phyloP scores from a whole-genome alignment of 331 rosid genomes.

The Pyrus hybrid region DNA sequence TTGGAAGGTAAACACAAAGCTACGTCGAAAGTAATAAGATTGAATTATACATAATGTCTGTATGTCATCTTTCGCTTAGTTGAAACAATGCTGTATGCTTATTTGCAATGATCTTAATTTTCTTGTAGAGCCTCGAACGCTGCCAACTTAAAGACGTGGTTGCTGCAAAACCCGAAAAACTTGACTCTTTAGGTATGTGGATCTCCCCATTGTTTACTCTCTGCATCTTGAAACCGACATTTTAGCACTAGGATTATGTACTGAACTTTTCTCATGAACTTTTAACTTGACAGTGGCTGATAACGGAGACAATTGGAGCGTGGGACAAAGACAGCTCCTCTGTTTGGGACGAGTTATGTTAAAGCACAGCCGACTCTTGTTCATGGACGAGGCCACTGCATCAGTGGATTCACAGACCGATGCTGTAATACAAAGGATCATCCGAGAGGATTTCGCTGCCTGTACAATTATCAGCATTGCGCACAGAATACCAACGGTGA shows the following conservation, averaged over 20 bases:
- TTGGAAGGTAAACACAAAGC: slow-evolving; percentile 57
- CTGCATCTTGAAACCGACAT: not conserved
- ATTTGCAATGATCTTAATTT: not conserved
- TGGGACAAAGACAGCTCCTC: slow-evolving; percentile 90
- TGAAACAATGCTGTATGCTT: not conserved
- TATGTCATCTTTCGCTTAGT: not conserved
- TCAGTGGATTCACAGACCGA: slow-evolving; percentile 93
- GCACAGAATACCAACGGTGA: slow-evolving; percentile 90
- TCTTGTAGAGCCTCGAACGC: slow-evolving; percentile 60
- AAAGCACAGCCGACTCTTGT: slow-evolving; percentile 67
- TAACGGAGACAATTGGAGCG: slow-evolving; percentile 90
- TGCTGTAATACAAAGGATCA: slow-evolving; percentile 64
- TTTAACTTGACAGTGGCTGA: slow-evolving; percentile 40
- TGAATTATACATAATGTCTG: slow-evolving; percentile 40
- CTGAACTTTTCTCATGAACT: not conserved
- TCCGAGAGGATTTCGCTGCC: slow-evolving; percentile 65
- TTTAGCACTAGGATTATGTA: not conserved
- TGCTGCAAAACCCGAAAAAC: slow-evolving; percentile 67
- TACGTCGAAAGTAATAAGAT: not conserved
- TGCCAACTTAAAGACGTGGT: slow-evolving; percentile 82
- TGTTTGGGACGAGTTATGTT: slow-evolving; percentile 90
- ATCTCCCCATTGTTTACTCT: not conserved
- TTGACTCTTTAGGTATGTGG: slow-evolving; percentile 48
- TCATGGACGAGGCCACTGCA: slow-evolving; percentile 94
- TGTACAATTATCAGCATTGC: slow-evolving; percentile 93